Conservation (phyloP, 2,329 filamentous ascomycete genomes). For the Clarireedia monteithiana region DNA sequence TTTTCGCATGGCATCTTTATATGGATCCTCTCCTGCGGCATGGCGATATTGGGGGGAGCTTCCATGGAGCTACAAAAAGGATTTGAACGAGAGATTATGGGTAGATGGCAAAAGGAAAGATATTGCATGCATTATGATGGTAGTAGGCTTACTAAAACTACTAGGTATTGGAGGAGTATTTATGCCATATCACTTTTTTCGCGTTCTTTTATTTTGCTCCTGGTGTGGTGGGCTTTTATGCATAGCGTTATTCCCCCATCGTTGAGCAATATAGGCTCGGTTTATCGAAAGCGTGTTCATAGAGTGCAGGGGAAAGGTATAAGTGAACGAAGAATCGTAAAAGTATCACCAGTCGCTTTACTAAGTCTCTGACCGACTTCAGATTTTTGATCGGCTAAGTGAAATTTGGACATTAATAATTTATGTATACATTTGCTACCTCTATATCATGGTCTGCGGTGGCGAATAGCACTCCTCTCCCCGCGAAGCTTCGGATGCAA, state of each 20-base stretch:
- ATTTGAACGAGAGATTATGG: slow-evolving; percentile 9
- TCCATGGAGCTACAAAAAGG: not conserved
- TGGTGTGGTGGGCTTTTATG: slow-evolving; percentile 7
- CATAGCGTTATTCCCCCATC: slow-evolving; percentile 9
- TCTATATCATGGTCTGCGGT: too few species aligned
- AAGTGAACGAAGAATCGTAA: too few species aligned
- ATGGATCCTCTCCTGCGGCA: not conserved
- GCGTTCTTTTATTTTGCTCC: not conserved
- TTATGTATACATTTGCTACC: too few species aligned
- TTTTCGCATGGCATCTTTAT: slow-evolving; percentile 3
- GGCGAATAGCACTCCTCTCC: too few species aligned
- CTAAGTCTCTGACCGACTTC: too few species aligned
- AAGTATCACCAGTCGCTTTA: too few species aligned
- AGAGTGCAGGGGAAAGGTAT: not conserved
- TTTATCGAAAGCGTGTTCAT: slow-evolving; percentile 5
- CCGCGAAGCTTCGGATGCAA: too few species aligned
- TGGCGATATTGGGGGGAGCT: slow-evolving; percentile 7
- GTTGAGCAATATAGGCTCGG: slow-evolving; percentile 7
- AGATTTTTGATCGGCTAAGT: too few species aligned
- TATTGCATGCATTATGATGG: slow-evolving; percentile 15
- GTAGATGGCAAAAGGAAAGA: slow-evolving; percentile 10
- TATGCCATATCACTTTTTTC: slow-evolving; percentile 8
- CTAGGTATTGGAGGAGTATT: slow-evolving; percentile 8
- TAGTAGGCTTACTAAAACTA: not conserved
- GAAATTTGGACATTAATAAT: too few species aligned